Evolutionary conservation across 768 basidiomycete species (phyloP).

Genomic region (Tricholoma bakamatsutake): DNA sequence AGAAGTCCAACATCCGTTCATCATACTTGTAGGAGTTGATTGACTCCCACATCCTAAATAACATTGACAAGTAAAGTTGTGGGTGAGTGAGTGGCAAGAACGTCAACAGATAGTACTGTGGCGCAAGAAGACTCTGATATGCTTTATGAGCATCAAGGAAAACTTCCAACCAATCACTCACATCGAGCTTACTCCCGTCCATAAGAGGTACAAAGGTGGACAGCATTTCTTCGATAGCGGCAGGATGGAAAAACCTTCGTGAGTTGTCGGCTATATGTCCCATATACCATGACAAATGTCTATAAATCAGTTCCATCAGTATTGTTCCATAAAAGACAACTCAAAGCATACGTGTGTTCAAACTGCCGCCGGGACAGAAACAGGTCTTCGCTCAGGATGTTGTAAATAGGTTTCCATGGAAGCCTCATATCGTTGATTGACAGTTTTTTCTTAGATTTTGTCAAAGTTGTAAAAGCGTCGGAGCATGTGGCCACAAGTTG

Average conservation of each 20-base stretch:
- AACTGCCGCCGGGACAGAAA: slow-evolving; percentile 75
- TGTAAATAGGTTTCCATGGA: slow-evolving; percentile 76
- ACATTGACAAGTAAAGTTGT: slow-evolving; percentile 75
- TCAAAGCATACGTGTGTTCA: slow-evolving; percentile 59
- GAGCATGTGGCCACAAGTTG: slow-evolving; percentile 62
- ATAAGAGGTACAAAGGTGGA: slow-evolving; percentile 76
- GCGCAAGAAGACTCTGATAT: slow-evolving; percentile 61
- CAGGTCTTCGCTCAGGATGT: slow-evolving; percentile 64
- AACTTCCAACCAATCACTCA: slow-evolving; percentile 28
- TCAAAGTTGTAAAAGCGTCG: slow-evolving; percentile 54
- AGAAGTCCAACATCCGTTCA: slow-evolving; percentile 83
- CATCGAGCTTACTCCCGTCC: slow-evolving; percentile 69
- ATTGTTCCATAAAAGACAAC: background rate
- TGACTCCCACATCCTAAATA: slow-evolving; percentile 84
- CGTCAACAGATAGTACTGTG: slow-evolving; percentile 80
- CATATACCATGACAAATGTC: slow-evolving; percentile 75
- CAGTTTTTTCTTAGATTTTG: slow-evolving; percentile 67
- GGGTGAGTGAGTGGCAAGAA: slow-evolving; percentile 85
- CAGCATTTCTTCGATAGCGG: slow-evolving; percentile 83
- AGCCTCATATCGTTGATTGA: slow-evolving; percentile 75
- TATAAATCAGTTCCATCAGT: slow-evolving; percentile 20
- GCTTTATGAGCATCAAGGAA: background rate
- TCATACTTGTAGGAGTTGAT: slow-evolving; percentile 88
- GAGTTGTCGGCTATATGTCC: slow-evolving; percentile 61
- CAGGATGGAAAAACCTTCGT: slow-evolving; percentile 85